Conservation (phyloP, 352 stramenopile genomes). For the Plasmopara muralis region DNA sequence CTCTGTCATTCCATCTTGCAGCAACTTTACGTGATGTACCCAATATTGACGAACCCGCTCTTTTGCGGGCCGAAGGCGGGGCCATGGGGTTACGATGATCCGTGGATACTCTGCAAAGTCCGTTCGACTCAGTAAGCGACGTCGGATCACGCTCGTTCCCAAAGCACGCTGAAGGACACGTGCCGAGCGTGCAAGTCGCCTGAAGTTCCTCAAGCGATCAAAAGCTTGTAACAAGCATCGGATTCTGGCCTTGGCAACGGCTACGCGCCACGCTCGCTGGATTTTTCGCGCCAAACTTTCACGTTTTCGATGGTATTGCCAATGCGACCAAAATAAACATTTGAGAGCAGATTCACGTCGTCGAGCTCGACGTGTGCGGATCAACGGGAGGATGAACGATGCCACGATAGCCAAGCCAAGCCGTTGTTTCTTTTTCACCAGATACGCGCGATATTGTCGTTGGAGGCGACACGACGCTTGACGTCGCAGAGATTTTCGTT, state of each 20-base stretch:
- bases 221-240: conserved; percentile 20
- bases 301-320: conserved; percentile 2
- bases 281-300: conserved; percentile 18
- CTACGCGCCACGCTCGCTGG: conserved; percentile 43
- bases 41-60: conserved; percentile 19
- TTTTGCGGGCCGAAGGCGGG: conserved; percentile 5
- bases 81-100: conserved; percentile 17
- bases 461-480: conserved; percentile 36
- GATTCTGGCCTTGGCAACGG: conserved; percentile 32
- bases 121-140: conserved; percentile 18
- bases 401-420: conserved; percentile 14
- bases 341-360: conserved; percentile 1
- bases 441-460: conserved; percentile 20
- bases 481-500: conserved; percentile 10
- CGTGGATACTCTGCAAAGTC: conserved; percentile 28
- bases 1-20: conserved; percentile 16
- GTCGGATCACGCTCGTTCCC: conserved; percentile 19
- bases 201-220: conserved; percentile 24
- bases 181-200: conserved; percentile 28
- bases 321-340: conserved; percentile 34
- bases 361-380: conserved; percentile 12
- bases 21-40: conserved; percentile 11
- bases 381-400: conserved; percentile 16
- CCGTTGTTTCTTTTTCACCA: conserved; percentile 3
- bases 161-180: conserved; percentile 44